Base-by-base conservation (phyloP, 495 filamentous ascomycete genomes). In the Mycothermus thermophilus region DNA sequence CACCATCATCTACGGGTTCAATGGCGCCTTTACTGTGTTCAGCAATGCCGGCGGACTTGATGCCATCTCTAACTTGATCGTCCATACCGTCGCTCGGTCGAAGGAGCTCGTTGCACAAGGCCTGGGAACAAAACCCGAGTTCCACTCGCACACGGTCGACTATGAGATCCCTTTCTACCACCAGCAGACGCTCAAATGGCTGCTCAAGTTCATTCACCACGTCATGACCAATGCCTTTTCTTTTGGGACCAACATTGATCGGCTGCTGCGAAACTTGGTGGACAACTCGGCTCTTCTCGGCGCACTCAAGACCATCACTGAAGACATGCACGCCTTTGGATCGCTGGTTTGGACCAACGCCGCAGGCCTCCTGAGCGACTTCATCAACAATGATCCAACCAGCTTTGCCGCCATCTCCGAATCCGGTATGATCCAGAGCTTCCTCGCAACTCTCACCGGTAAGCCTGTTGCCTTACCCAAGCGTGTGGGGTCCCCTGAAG, bases 331-430 rank as follows among this genome's bases (percentile, higher is more conserved):
- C 10, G 62, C 81, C 11, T 99, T 84, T 52, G 92, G 92, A 27
- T 83, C 85, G 9, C 74, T 81, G 43, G 83, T 95, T 11, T 99
- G 92, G 92, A 92, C 84, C 36, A 80, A 81, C 49, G 79, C 83
- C 12, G 81, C 90, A 37, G 80, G 78, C 42, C 85, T 96, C 44
- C 66, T 96, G 18, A 88, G 81, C 56, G 88, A 79, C 48, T 96
- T 96, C 63, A 93, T 99, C 39, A 92, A 99, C 57, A 95, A 96
- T 51, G 92, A 99, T 47, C 92, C 92, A 2, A 96, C 92, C 4
- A 99, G 92, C 49, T 96, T 95, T 50, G 76, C 81, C 18, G 83
- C 93, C 12, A 86, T 99, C 44, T 81, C 80, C 12, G 92, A 99
- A 61, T 85, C 92, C 30, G 90, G 90, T 19, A 65, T 96, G 33